Base-by-base conservation (phyloP, 2,329 filamentous ascomycete species). In the Tolypocladium tundrense region DNA sequence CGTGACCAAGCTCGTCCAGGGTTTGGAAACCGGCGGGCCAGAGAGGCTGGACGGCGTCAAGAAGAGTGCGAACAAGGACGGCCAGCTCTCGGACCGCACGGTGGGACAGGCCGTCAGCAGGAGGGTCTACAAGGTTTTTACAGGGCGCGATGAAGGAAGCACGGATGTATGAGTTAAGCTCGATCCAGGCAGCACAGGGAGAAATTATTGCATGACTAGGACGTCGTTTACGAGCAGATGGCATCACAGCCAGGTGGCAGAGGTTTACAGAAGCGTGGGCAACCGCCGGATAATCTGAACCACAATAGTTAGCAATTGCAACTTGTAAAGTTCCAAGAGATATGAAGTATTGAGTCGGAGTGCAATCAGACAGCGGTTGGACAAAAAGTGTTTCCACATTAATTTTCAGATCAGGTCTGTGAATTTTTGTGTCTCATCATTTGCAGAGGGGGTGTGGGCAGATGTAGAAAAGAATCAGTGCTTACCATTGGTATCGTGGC, bases 341-440 rank as follows among this genome's bases (percentile, higher is more conserved):
- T 35, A 39, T 27, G 27, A 35, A 43, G 55, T 35, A 48, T 7
- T 14, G 33, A 51, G 37, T 51, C 48, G 24, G 19, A 21, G n/a
- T 35, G 48, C 48, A 52, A 58, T 89, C 87, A 90, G 87, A 90
- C 85, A 90, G 87, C 87, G 88, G 86, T 90, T 90, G 87, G 84
- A 86, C 84, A 83, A 63, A 86, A 84, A 75, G 75, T 77, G 70
- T 77, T 80, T 88, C 87, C 80, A 88, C 86, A 90, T 79, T 64
- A 67, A 67, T 70, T 69, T 88, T 90, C 86, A 80, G 88, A 87
- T 88, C 87, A 91, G 88, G 87, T 91, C 87, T 90, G 87, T 90
- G 87, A 87, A 82, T 77, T 77, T 78, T 80, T 75, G 68, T 76
- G 72, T 81, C 77, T 90, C 86, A 88, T 90, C 88, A 90, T 67